These are phyloP conservation scores for Boechera stricta DNA, from an alignment of 345 rosid genomes.

Conservation along the genomic window DNA sequence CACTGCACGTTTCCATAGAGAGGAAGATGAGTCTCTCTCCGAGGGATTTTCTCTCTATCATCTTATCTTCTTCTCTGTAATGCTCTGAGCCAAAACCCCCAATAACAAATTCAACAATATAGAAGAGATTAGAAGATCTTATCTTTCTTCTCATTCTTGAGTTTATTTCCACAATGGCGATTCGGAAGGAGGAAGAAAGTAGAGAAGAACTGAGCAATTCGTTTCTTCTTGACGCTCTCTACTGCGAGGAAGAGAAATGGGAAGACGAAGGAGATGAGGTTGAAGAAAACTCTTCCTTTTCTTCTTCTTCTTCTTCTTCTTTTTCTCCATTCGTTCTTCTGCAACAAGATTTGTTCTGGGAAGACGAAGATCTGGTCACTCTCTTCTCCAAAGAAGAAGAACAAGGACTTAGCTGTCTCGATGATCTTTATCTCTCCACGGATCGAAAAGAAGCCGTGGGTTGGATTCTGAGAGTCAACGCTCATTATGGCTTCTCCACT, in stretches of 20 bases:
- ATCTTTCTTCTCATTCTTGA: constrained; percentile 49
- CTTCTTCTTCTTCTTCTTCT: constrained; percentile 39
- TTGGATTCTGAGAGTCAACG: constrained; percentile 78
- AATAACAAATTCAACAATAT: neutral
- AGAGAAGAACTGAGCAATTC: constrained; percentile 44
- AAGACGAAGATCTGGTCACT: constrained; percentile 72
- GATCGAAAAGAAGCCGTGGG: constrained; percentile 72
- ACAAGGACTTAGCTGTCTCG: constrained; percentile 41
- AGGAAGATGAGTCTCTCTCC: constrained; percentile 46
- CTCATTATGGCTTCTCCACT: constrained; percentile 68
- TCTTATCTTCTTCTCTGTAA: constrained; percentile 41
- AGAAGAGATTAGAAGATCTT: constrained; percentile 18
- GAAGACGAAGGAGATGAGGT: constrained; percentile 52
- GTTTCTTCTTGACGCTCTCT: constrained; percentile 61
- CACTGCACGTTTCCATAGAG: constrained; percentile 37
- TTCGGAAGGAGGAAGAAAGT: constrained; percentile 41
- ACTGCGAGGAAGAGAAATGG: constrained; percentile 79
- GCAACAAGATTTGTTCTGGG: constrained; percentile 78
- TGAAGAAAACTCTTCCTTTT: constrained; percentile 37
- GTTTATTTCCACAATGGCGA: constrained; percentile 57
- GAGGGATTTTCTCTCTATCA: constrained; percentile 40
- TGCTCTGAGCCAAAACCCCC: constrained; percentile 32
- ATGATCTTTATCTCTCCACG: constrained; percentile 42
- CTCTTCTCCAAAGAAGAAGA: constrained; percentile 69
- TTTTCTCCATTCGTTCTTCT: constrained; percentile 49